phyloP scores from a whole-genome alignment of 2,329 filamentous ascomycete species.

The Colletotrichum chrysophilum region DNA sequence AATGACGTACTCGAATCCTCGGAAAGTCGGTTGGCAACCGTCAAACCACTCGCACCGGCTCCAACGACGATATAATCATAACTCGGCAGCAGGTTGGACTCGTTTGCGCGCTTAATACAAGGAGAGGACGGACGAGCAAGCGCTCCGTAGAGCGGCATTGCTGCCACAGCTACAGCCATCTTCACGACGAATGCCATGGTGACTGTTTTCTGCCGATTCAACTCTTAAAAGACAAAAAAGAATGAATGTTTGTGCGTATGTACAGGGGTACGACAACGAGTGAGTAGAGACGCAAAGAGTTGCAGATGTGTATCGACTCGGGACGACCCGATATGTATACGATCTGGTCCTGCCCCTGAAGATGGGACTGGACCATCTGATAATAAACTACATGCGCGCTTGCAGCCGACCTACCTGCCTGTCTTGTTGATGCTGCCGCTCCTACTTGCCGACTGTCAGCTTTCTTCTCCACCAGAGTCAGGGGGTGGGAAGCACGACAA shows the following conservation, averaged over 20 bases:
- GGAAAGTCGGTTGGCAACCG: slow-evolving; percentile 40
- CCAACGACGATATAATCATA: slow-evolving; percentile 39
- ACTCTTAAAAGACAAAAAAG: background rate
- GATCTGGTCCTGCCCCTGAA: background rate
- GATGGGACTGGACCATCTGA: background rate
- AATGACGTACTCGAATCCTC: slow-evolving; percentile 31
- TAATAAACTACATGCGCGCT: background rate
- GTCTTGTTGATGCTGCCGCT: background rate
- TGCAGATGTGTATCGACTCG: background rate
- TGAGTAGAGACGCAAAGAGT: background rate
- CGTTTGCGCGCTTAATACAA: background rate
- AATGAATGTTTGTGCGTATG: slow-evolving; percentile 1
- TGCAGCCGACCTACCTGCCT: background rate
- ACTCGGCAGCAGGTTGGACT: background rate
- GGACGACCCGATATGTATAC: slow-evolving; percentile 5
- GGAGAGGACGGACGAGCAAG: slow-evolving; percentile 9
- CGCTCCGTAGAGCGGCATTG: slow-evolving; percentile 10
- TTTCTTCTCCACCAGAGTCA: slow-evolving; percentile 1
- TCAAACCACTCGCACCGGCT: slow-evolving; percentile 39
- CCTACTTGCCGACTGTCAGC: background rate
- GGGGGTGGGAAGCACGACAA: background rate
- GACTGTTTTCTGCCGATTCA: background rate
- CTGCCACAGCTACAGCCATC: slow-evolving; percentile 13
- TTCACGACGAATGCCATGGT: slow-evolving; percentile 5
- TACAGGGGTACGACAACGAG: background rate